These are phyloP conservation scores for Cerioporus squamosus DNA, from an alignment of 1,284 basidiomycete genomes.

Conservation along the genomic window DNA sequence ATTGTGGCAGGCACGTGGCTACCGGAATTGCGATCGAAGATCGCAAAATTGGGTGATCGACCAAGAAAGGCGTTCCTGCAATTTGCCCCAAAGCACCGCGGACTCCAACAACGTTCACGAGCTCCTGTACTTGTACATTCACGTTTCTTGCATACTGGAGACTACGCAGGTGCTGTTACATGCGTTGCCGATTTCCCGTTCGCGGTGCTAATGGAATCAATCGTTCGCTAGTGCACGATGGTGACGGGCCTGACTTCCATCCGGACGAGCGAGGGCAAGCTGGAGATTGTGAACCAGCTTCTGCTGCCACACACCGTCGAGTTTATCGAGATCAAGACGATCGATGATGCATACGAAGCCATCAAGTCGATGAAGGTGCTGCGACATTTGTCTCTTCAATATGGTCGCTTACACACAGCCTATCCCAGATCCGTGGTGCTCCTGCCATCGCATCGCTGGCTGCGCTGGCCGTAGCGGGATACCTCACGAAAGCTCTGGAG, in stretches of 20 bases:
- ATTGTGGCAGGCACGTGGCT: conserved; percentile 8
- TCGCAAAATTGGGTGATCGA: conserved; percentile 16
- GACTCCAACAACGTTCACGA: background rate
- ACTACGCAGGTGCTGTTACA: background rate
- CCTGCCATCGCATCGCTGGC: conserved; percentile 94
- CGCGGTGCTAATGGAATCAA: too few relatives aligned
- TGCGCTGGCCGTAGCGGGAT: conserved; percentile 74
- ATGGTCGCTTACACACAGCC: background rate
- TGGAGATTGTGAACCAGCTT: conserved; percentile 88
- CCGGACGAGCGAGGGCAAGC: conserved; percentile 61
- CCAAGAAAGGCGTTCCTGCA: conserved; percentile 11
- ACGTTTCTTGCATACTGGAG: background rate
- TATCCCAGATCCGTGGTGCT: conserved; percentile 81
- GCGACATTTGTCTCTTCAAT: background rate
- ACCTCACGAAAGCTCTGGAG: conserved; percentile 54
- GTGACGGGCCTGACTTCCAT: conserved; percentile 58
- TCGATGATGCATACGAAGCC: conserved; percentile 86
- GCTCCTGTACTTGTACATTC: background rate
- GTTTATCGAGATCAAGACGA: conserved; percentile 71
- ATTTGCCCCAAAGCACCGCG: conserved; percentile 7
- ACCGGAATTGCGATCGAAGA: conserved; percentile 11
- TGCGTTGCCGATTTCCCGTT: too few relatives aligned
- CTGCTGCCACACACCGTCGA: conserved; percentile 81
- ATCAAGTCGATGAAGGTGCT: conserved; percentile 91
- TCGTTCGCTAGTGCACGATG: conserved; percentile 9